Conservation (phyloP, 1,284 basidiomycete genomes). For the Pseudozyma tsukubaensis region DNA sequence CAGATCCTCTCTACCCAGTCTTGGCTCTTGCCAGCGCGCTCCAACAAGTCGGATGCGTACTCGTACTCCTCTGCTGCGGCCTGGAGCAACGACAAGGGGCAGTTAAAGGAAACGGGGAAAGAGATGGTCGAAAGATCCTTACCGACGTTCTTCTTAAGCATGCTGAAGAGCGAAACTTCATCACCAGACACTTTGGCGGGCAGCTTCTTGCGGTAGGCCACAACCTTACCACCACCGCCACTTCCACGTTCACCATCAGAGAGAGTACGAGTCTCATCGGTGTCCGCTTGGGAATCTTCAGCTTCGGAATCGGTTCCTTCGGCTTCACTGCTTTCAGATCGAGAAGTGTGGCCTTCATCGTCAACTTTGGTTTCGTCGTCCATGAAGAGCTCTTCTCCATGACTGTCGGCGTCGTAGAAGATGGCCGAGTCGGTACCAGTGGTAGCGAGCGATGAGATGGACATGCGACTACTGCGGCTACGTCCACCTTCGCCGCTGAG, state of each 20-base stretch:
- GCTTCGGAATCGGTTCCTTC: conserved; percentile 68
- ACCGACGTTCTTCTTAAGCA: conserved; percentile 87
- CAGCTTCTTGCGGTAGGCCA: conserved; percentile 71
- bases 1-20: conserved; percentile 64
- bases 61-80: conserved; percentile 68
- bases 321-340: conserved; percentile 60
- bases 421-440: conserved; percentile 57
- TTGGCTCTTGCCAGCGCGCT: conserved; percentile 55
- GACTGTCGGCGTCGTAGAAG: conserved; percentile 65
- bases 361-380: conserved; percentile 48
- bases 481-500: conserved; percentile 1
- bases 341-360: conserved; percentile 47
- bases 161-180: conserved; percentile 85
- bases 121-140: conserved; percentile 68
- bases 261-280: conserved; percentile 33
- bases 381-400: conserved; percentile 47
- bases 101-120: conserved; percentile 69
- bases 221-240: conserved; percentile 6
- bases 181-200: conserved; percentile 76
- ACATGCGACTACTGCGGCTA: conserved; percentile 35
- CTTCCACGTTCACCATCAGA: conserved; percentile 11
- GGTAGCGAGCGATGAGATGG: conserved; percentile 52
- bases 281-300: conserved; percentile 38
- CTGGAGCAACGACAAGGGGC: conserved; percentile 66
- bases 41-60: conserved; percentile 66